Conservation (phyloP, 78 protist species). For the Neovahlkampfia damariscottae region DNA sequence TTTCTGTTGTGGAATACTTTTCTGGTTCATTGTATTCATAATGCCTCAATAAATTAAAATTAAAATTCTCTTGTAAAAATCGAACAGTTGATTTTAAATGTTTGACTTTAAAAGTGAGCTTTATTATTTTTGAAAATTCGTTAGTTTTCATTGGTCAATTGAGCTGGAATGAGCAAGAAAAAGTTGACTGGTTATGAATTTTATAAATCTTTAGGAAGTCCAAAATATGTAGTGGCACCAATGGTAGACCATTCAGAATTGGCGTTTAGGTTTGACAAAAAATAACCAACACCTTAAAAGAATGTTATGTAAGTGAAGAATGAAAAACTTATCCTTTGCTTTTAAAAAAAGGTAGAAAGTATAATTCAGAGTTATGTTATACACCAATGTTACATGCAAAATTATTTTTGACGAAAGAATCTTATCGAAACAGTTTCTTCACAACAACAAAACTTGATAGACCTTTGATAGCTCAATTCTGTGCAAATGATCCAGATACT, state of each 20-base stretch:
- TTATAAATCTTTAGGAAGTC: constrained; percentile 1
- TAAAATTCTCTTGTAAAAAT: too few species aligned
- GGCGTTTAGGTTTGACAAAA: constrained; percentile 50
- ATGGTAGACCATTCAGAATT: constrained; percentile 70
- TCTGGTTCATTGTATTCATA: too few species aligned
- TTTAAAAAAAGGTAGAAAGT: constrained; percentile 29
- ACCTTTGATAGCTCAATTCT: constrained; percentile 61
- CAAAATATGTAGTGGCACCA: constrained; percentile 43
- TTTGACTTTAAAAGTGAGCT: too few species aligned
- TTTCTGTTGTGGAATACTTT: too few species aligned
- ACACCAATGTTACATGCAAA: constrained; percentile 63
- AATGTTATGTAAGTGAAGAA: too few species aligned
- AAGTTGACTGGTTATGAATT: constrained; percentile 8
- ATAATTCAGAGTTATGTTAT: constrained; percentile 51
- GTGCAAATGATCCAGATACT: constrained; percentile 63
- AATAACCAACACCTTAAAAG: too few species aligned
- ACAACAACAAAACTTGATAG: constrained; percentile 44
- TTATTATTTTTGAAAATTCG: too few species aligned
- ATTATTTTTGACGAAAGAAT: not conserved
- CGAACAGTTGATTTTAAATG: too few species aligned
- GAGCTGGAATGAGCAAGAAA: too few species aligned
- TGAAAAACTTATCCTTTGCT: too few species aligned
- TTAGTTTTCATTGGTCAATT: too few species aligned
- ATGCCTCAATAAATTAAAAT: too few species aligned
- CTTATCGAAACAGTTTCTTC: constrained; percentile 15